Percentiles rank a stretch among this genome's conserved stretches.
phyloP scores from a whole-genome alignment of 2,329 filamentous ascomycete genomes.

The Xylogone sp. region DNA sequence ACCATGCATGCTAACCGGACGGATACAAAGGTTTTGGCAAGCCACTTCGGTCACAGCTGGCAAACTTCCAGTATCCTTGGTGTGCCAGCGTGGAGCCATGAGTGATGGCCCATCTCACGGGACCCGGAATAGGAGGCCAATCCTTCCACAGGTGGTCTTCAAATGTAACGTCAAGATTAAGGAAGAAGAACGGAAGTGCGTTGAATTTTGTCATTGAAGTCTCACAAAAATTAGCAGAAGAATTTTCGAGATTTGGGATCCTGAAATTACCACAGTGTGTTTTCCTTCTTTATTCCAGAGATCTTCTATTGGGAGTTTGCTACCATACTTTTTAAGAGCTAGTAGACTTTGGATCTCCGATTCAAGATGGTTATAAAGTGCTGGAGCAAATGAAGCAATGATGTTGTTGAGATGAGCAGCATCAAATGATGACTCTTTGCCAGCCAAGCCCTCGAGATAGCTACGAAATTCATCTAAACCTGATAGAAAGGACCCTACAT shows the following conservation, averaged over 20 bases:
- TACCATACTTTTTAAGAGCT: conserved; percentile 18
- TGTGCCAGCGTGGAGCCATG: conserved; percentile 56
- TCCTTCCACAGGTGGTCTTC: conserved; percentile 57
- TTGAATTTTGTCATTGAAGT: conserved; percentile 47
- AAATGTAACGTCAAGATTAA: conserved; percentile 56
- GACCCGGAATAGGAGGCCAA: conserved; percentile 62
- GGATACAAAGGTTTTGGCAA: conserved; percentile 29
- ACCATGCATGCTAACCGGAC: too few relatives aligned
- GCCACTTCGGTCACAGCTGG: conserved; percentile 49
- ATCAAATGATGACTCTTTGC: conserved; percentile 12
- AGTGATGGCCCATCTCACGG: conserved; percentile 55
- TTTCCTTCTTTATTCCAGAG: conserved; percentile 20
- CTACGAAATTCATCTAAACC: conserved; percentile 6
- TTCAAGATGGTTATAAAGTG: conserved; percentile 21
- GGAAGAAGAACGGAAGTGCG: conserved; percentile 60
- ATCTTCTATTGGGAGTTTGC: conserved; percentile 17
- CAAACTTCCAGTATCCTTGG: conserved; percentile 60
- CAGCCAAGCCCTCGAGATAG: conserved; percentile 6
- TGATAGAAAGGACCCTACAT: conserved; percentile 7
- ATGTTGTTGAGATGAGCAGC: conserved; percentile 18
- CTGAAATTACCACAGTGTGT: conserved; percentile 15
- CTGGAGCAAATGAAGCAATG: conserved; percentile 25
- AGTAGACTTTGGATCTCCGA: conserved; percentile 25
- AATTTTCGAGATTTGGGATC: not conserved
- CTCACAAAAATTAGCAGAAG: conserved; percentile 43